These are phyloP conservation scores for Neurospora discreta DNA, from an alignment of 495 filamentous ascomycete species.

Conservation along the genomic window DNA sequence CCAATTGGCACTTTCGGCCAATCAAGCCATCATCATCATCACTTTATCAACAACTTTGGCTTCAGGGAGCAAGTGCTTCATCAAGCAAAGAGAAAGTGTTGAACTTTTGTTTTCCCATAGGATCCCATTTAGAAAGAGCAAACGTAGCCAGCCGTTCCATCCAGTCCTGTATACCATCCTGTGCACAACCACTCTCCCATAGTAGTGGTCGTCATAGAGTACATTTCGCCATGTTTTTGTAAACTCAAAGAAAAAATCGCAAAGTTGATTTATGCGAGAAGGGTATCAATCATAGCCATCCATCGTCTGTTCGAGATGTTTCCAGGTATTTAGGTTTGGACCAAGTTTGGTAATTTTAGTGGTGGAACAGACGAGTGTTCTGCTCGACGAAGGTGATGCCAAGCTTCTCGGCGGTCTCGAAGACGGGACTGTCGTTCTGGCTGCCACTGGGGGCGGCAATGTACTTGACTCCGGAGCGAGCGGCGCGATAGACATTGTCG, in stretches of 20 bases:
- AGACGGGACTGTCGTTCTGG: slow-evolving; percentile 82
- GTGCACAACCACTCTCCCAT: not conserved
- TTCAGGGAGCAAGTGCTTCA: not conserved
- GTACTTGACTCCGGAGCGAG: slow-evolving; percentile 84
- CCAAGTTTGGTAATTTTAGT: slow-evolving; percentile 35
- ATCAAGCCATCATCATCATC: not conserved
- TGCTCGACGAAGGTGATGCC: slow-evolving; percentile 89
- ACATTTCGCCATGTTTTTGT: not conserved
- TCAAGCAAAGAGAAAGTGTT: slow-evolving; percentile 9
- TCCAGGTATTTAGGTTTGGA: not conserved
- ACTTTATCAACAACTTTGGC: not conserved
- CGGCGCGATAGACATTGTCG: slow-evolving; percentile 90
- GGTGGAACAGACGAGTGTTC: slow-evolving; percentile 78
- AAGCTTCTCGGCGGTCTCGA: slow-evolving; percentile 85
- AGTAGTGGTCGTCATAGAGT: slow-evolving; percentile 7
- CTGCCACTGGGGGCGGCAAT: slow-evolving; percentile 87
- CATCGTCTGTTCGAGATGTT: not conserved
- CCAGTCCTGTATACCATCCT: not conserved
- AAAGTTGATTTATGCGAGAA: not conserved
- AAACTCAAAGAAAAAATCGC: not conserved
- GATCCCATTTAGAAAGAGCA: not conserved
- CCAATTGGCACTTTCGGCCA: too few relatives aligned
- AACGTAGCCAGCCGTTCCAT: not conserved
- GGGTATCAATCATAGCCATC: not conserved
- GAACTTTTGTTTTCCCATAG: slow-evolving; percentile 9